Base-by-base conservation (phyloP, 164 flowering plant species). In the Vitis cinerea region DNA sequence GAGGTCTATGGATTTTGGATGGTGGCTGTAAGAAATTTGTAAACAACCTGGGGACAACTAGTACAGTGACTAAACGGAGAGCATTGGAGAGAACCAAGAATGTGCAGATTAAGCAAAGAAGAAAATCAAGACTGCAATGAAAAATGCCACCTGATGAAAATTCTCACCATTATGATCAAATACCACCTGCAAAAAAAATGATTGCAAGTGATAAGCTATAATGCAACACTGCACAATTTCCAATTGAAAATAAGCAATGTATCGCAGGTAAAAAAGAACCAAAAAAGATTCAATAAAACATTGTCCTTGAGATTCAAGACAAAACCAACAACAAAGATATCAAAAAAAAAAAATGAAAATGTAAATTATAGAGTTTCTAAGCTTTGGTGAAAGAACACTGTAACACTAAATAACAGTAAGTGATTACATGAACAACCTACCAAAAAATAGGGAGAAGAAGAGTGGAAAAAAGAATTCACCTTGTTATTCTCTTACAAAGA, bases 121-220 rank as follows among this genome's bases (percentile, higher is more conserved):
- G 5, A 47, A 17, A n/a, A 53, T 16, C 7, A 14, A 59, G 6
- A 14, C 23, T 53, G 57, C 57, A 50, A 11, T 56, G 9, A 13
- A 29, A 49, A 63, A 8, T 11, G 9, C 10, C 55, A 69, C 49
- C 4, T 44, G 2, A 64, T 47, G 37, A 23, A 23, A 37, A 37
- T 3, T 49, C 94, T 85, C 79, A 94, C 99, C 99, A 84, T 88
- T 89, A 86, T 94, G 97, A 70, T 94, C 99, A 80, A 94, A 94
- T 75, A 92, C 95, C 69, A 94, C 97, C 98, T 93, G 98, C 86
- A 81, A 69, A 64, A 65, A 65, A 59, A 37, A 65, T 2, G 10
- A 63, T 17, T 3, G 37, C 31, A 72, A 58, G 9, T 11, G 12
- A 31, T 69, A 10, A 72, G 73, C 57, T 62, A 58, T 16, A 15